A percentile compares a stretch with the other conserved stretches of the same genome.
Evolutionary conservation across 495 filamentous ascomycete genomes (phyloP).

Genomic region (Beverwykella pulmonaria): DNA sequence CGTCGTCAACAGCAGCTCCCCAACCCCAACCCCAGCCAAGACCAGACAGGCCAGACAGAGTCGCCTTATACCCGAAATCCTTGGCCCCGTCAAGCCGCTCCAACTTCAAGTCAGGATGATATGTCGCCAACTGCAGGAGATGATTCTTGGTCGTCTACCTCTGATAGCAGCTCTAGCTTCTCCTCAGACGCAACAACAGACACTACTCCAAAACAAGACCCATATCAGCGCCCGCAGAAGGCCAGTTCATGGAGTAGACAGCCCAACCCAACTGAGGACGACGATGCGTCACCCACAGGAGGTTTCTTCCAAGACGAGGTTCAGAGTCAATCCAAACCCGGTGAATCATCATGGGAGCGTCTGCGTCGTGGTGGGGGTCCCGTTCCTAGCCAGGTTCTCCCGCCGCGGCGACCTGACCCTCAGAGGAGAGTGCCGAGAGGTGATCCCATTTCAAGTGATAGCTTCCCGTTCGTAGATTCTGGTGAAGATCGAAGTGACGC

Average conservation of each 20-base stretch:
- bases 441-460: slow-evolving; percentile 39
- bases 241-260: slow-evolving; percentile 5
- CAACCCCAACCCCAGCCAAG: background rate
- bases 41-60: background rate
- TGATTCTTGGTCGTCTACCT: slow-evolving; percentile 15
- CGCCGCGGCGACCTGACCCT: background rate
- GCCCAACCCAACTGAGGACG: slow-evolving; percentile 7
- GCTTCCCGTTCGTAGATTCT: slow-evolving; percentile 47
- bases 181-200: background rate
- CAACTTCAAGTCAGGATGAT: slow-evolving; percentile 20
- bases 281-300: slow-evolving; percentile 24
- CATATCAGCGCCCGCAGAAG: background rate
- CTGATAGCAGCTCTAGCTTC: slow-evolving; percentile 4
- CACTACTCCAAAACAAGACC: background rate
- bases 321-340: slow-evolving; percentile 11
- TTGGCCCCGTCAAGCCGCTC: background rate
- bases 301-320: slow-evolving; percentile 26
- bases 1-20: background rate
- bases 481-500: slow-evolving; percentile 48
- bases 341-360: slow-evolving; percentile 35
- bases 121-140: slow-evolving; percentile 29
- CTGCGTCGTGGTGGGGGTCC: slow-evolving; percentile 24
- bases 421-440: slow-evolving; percentile 14
- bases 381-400: background rate
- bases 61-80: background rate